phyloP scores from a whole-genome alignment of 1,284 basidiomycete genomes.

The Rhodotorula sp. region DNA sequence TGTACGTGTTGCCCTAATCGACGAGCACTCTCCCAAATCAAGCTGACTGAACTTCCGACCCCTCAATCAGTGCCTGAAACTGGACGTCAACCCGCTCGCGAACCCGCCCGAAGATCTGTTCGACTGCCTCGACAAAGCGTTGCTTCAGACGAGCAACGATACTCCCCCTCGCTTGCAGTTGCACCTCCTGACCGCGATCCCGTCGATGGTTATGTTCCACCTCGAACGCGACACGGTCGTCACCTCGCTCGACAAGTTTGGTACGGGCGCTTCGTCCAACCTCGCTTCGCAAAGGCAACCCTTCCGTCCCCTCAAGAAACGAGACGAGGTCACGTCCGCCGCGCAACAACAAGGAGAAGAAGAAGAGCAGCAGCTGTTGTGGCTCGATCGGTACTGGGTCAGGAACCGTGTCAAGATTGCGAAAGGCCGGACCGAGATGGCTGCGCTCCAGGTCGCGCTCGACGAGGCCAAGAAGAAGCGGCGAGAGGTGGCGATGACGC shows the following conservation, averaged over 20 bases:
- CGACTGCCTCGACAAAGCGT: constrained; percentile 8
- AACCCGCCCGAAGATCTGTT: constrained; percentile 11
- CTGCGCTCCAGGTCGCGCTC: not conserved
- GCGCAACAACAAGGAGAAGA: not conserved
- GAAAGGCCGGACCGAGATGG: not conserved
- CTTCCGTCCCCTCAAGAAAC: constrained; percentile 2
- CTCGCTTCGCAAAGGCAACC: not conserved
- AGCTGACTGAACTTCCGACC: too few relatives aligned
- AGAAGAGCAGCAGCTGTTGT: not conserved
- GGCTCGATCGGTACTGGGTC: constrained; percentile 31
- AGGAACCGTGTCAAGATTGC: constrained; percentile 5
- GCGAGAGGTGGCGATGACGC: constrained; percentile 1
- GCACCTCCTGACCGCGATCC: constrained; percentile 8
- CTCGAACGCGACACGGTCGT: constrained; percentile 9
- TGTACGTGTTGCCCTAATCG: not conserved
- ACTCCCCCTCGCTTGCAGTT: not conserved
- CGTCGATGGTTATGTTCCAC: constrained; percentile 9
- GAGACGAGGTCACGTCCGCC: not conserved
- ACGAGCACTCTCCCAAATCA: too few relatives aligned
- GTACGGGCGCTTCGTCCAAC: not conserved
- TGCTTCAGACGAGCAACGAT: not conserved
- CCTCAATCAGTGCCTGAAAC: not conserved
- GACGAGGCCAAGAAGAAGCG: not conserved
- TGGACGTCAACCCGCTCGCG: constrained; percentile 2
- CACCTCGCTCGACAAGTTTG: constrained; percentile 19